These are phyloP conservation scores for Jacaranda copaia DNA, from an alignment of 257 asterid genomes.

Conservation along the genomic window DNA sequence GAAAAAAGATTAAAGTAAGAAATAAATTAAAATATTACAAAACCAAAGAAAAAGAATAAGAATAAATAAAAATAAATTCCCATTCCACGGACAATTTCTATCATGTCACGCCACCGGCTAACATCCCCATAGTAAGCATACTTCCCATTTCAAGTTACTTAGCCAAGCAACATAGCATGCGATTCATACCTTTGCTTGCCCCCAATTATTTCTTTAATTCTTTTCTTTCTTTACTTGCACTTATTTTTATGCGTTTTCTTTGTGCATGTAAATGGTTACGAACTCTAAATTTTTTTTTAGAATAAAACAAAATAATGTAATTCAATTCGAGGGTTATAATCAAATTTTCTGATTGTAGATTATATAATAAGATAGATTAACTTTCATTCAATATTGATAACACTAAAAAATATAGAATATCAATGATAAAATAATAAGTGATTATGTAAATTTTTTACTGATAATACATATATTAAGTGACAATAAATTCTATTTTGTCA, in stretches of 20 bases:
- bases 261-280: not conserved
- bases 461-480: too few relatives aligned
- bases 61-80: not conserved
- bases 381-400: too few relatives aligned
- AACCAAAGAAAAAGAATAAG: not conserved
- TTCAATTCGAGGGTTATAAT: too few relatives aligned
- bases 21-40: not conserved
- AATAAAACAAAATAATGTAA: too few relatives aligned
- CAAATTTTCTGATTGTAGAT: too few relatives aligned
- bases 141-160: constrained; percentile 13
- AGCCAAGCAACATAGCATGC: constrained; percentile 14
- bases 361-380: too few relatives aligned
- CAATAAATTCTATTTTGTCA: too few relatives aligned
- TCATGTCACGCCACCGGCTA: not conserved
- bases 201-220: not conserved
- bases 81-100: not conserved
- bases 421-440: too few relatives aligned
- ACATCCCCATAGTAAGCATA: not conserved
- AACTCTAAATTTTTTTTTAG: not conserved
- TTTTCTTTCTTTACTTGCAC: not conserved
- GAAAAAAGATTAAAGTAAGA: not conserved
- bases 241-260: not conserved
- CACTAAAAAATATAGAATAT: too few relatives aligned
- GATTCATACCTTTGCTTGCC: constrained; percentile 12
- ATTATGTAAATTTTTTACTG: too few relatives aligned